phyloP scores from a whole-genome alignment of 2,329 filamentous ascomycete genomes.

The Verticillium klebahnii region DNA sequence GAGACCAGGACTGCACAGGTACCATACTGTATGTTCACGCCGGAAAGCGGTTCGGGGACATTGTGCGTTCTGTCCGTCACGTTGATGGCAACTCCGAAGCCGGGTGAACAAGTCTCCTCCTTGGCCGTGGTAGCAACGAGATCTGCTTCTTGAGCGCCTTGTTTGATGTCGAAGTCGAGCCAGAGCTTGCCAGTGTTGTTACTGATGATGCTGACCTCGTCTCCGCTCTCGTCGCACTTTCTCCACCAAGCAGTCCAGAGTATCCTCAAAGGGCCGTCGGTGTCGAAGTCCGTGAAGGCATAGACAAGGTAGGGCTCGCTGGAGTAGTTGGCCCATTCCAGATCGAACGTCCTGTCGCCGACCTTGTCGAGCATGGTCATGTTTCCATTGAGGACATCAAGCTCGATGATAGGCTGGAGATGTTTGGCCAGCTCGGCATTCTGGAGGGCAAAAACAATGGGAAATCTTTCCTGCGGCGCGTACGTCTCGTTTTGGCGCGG shows the following conservation, averaged over 20 bases:
- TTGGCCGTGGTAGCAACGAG: conserved; percentile 9
- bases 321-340: background rate
- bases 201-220: conserved; percentile 1
- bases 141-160: conserved; percentile 7
- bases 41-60: background rate
- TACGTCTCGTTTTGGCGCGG: conserved; percentile 24
- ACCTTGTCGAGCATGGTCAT: no score
- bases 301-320: conserved; percentile 11
- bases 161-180: conserved; percentile 12
- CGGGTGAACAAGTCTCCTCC: background rate
- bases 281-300: conserved; percentile 1
- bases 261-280: conserved; percentile 7
- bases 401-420: conserved; percentile 8
- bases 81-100: conserved; percentile 6
- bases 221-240: conserved; percentile 8
- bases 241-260: conserved; percentile 3
- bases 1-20: conserved; percentile 8
- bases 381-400: background rate
- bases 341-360: background rate
- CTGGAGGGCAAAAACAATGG: conserved; percentile 23
- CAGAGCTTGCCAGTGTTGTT: conserved; percentile 5
- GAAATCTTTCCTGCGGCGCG: conserved; percentile 17
- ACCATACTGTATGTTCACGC: background rate
- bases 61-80: conserved; percentile 10
- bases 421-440: conserved; percentile 15